Base-by-base conservation (phyloP, 352 stramenopile species). In the Globisporangium cystogenes region DNA sequence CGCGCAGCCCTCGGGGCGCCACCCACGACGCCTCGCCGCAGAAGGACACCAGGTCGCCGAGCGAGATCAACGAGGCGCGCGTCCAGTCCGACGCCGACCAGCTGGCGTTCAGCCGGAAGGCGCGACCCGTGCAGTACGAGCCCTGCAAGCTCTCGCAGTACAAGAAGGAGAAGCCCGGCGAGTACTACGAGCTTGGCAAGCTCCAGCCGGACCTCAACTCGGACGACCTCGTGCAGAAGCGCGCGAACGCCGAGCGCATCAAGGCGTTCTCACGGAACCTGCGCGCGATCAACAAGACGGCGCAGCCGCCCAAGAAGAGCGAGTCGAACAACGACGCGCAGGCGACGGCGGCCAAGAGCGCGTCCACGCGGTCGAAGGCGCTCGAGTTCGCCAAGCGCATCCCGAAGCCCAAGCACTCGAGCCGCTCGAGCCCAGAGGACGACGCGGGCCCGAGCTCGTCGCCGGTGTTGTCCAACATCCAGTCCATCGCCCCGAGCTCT, bases 141-240 rank as follows among this genome's bases (percentile, higher is more conserved):
- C 85, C 86, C 11, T 92, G 86, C 46, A 96, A 87, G 10, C 54
- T 96, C 2, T 69, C 83, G 4, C 79, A 95, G 58, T 96, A 96
- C 72, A 86, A 86, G 51, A 90, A 94, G 55, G 81, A 88, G 48
- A 94, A 95, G 40, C 76, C 80, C 0, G 66, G 57, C 16, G 82
- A 81, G 43, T 96, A 96, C 71, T 87, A 92, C 47, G 86, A 96
- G 45, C 62, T 96, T 14, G 86, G 83, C n/a, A 94, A 95, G 63
- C 68, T 96, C 31, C 82, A 93, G 53, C 85, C 86, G 1, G 86
- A 96, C 50, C 59, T 96, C 20, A 93, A 94, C 47, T 72, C 76
- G 3, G 75, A 89, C 0, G 79, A 91, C 2, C 60, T 95, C 1
- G 73, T 93, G 5, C 74, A 85, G 46, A 94, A 93, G 65, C 76